Conservation (phyloP, 345 rosid genomes). For the Cardamine chenopodiifolia region DNA sequence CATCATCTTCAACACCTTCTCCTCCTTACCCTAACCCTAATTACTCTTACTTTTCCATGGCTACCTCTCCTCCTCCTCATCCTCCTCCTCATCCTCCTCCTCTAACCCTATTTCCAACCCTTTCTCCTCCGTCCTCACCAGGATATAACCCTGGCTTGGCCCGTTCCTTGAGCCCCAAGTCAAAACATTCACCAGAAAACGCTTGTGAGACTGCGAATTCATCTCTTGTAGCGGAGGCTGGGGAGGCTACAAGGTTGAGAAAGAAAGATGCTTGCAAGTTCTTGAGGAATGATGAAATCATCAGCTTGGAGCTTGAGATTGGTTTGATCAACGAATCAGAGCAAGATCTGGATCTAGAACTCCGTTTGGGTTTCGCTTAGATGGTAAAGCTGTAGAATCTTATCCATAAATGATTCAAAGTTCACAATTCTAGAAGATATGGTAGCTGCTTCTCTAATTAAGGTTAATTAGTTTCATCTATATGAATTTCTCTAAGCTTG, state of each 20-base stretch:
- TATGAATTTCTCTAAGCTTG: constrained; percentile 19
- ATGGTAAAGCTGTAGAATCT: constrained; percentile 1
- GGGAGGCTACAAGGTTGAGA: constrained; percentile 39
- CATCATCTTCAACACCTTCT: constrained; percentile 52
- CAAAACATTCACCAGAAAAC: constrained; percentile 32
- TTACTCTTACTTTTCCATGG: constrained; percentile 49
- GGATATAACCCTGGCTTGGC: constrained; percentile 25
- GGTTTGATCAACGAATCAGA: constrained; percentile 56
- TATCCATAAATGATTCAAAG: constrained; percentile 10
- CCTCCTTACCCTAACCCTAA: constrained; percentile 74
- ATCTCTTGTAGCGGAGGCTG: constrained; percentile 36
- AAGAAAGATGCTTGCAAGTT: constrained; percentile 47
- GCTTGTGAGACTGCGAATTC: constrained; percentile 22
- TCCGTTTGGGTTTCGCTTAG: constrained; percentile 79
- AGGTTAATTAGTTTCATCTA: constrained; percentile 11
- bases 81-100: constrained; percentile 38
- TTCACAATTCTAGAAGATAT: constrained; percentile 21
- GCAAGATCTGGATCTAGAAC: constrained; percentile 86
- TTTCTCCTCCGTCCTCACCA: constrained; percentile 45
- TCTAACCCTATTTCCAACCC: constrained; percentile 49
- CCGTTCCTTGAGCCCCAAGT: constrained; percentile 38
- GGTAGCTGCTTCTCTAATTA: background rate
- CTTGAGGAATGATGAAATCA: constrained; percentile 46
- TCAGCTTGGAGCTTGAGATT: constrained; percentile 70
- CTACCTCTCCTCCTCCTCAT: constrained; percentile 43